Base-by-base conservation (phyloP, 108 stramenopile genomes). In the Cyclostephanos tholiformis region DNA sequence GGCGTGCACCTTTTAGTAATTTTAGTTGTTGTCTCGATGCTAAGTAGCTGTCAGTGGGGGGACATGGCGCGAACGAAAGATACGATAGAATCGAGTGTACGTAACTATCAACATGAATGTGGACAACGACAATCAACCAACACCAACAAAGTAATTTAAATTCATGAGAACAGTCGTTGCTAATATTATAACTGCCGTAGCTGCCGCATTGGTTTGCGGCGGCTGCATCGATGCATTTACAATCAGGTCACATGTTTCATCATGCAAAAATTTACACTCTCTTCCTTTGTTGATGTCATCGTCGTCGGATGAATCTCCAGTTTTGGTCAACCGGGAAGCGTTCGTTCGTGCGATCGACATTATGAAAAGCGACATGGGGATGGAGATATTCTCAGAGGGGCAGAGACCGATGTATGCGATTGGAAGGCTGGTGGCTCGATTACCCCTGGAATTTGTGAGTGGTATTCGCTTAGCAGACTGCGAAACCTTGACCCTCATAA, bases 381-480 rank as follows among this genome's bases (percentile, higher is more conserved):
- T 78, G 26, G 65, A 71, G 59, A 38, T 59, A n/a, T 66, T 71
- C 20, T 65, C 77, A 22, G 63, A 78, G 19, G 69, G 65, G 8
- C 46, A 78, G 51, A 49, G 70, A n/a, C 67, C 75, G 13, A 66
- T 78, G 70, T 71, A 78, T 50, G 77, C 77, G 1, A 78, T 78
- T 51, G 77, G 77, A 22, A 78, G 71, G 69, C 63, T 78, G 41
- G 70, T 71, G 17, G 77, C 77, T 0, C 53, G 65, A 39, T 69
- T 78, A 1, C 77, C 77, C n/a, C 38, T 78, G 50, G 64, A 71
- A 27, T 41, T 71, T 0, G 77, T 71, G 48, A 60, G 77, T 51
- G 77, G 77, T 4, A 66, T 78, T 6, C 51, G 77, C 65, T 56
- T 78, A 7, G 70, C 70, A 2, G 77, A 78, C 60, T 78, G 77